Conservation (phyloP, 208 protist species). For the Novymonas esmeraldas region DNA sequence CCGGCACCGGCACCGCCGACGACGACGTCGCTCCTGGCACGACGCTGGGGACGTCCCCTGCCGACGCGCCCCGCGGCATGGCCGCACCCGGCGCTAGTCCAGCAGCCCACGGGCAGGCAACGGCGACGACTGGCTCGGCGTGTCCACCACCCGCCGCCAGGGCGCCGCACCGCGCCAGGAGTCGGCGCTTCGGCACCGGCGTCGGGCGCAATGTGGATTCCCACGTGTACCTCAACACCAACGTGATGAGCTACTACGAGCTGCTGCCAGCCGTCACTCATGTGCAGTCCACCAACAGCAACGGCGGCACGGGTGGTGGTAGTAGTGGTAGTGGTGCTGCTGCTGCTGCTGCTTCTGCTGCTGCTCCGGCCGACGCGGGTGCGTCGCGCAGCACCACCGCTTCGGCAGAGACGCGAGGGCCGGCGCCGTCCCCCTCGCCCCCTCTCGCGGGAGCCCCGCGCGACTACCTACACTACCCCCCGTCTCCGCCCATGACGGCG, state of each 20-base stretch:
- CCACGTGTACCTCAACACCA: constrained; percentile 34
- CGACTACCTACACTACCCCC: neutral
- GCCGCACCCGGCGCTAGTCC: neutral
- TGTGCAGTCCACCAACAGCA: neutral
- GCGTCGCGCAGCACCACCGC: too few relatives aligned
- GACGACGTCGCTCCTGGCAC: neutral
- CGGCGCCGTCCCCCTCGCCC: neutral
- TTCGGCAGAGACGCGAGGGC: neutral
- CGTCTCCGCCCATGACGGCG: neutral
- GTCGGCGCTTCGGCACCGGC: constrained; percentile 8
- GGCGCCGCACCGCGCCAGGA: neutral
- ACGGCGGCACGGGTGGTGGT: neutral
- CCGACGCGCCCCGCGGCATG: neutral
- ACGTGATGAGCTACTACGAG: constrained; percentile 29
- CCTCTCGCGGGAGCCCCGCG: neutral
- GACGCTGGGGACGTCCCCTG: neutral
- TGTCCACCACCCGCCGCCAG: neutral
- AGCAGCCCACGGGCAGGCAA: neutral
- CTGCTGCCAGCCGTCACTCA: neutral
- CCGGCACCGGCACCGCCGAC: neutral
- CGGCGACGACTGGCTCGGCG: too few relatives aligned
- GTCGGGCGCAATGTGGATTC: constrained; percentile 32
- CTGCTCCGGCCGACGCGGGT: too few relatives aligned
- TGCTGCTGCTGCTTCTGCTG: too few relatives aligned
- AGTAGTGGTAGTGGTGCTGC: neutral